A percentile compares a stretch with the other conserved stretches of the same genome.
Conservation (phyloP, 345 rosid species). For the Hibiscus syriacus region DNA sequence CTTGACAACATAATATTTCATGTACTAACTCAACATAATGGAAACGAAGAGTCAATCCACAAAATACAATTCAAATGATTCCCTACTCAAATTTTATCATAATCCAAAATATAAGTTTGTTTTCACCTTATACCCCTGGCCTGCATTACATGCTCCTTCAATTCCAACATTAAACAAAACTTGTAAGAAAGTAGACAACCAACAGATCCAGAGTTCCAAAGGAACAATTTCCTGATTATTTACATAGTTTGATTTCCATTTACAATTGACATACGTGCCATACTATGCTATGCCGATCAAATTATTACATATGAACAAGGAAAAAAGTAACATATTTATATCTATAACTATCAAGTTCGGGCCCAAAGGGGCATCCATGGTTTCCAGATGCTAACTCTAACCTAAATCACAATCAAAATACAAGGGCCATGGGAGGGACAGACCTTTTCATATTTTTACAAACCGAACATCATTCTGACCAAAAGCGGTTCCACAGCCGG, state of each 20-base stretch:
- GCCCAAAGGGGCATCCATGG: background rate
- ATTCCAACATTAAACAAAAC: too few relatives aligned
- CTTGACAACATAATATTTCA: too few relatives aligned
- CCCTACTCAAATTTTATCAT: too few relatives aligned
- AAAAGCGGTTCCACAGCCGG: slow-evolving; percentile 83
- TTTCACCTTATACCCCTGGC: too few relatives aligned
- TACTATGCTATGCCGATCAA: background rate
- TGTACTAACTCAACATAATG: too few relatives aligned
- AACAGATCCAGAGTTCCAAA: background rate
- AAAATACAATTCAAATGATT: too few relatives aligned
- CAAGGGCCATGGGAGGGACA: background rate
- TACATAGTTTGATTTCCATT: background rate
- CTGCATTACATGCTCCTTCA: too few relatives aligned
- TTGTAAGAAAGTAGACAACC: too few relatives aligned
- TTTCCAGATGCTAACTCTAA: background rate
- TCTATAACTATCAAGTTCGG: background rate
- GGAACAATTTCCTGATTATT: background rate
- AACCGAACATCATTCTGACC: too few relatives aligned
- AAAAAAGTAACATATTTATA: background rate
- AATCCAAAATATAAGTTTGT: too few relatives aligned
- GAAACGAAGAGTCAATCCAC: too few relatives aligned
- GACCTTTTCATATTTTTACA: too few relatives aligned
- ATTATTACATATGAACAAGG: background rate
- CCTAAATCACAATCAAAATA: background rate
- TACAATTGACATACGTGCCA: background rate